Evolutionary conservation across 2,329 filamentous ascomycete genomes (phyloP).

Genomic region (Pseudogymnoascus sp.): DNA sequence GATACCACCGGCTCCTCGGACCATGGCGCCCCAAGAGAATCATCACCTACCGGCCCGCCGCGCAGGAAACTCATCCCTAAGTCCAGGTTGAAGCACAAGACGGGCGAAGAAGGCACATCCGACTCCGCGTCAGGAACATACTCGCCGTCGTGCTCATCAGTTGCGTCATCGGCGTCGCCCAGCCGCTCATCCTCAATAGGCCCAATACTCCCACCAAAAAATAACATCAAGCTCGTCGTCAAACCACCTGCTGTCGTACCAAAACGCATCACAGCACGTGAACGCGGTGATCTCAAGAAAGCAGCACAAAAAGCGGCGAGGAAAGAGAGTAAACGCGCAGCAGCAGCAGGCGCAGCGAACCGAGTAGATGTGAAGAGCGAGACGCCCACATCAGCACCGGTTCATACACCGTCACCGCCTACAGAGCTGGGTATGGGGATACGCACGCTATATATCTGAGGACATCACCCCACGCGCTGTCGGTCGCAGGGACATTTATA

Average conservation of each 20-base stretch:
- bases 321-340: conserved; percentile 17
- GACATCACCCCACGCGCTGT: neutral
- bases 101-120: neutral
- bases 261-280: conserved; percentile 17
- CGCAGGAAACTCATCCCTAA: conserved; percentile 9
- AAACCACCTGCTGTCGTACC: neutral
- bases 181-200: neutral
- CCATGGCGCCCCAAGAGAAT: neutral
- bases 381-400: neutral
- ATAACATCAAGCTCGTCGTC: conserved; percentile 8
- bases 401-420: neutral
- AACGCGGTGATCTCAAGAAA: conserved; percentile 19
- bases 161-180: neutral
- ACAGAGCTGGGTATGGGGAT: conserved; percentile 6
- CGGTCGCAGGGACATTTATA: neutral
- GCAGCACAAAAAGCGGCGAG: conserved; percentile 18
- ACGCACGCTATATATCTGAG: conserved; percentile 12
- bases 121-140: neutral
- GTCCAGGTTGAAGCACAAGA: neutral
- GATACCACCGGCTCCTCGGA: neutral
- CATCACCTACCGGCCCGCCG: neutral
- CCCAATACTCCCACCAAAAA: neutral
- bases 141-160: neutral
- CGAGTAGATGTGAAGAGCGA: neutral
- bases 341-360: neutral